Evolutionary conservation across 2,329 filamentous ascomycete species (phyloP).

Genomic region (Hymenoscyphus fraxineus): DNA sequence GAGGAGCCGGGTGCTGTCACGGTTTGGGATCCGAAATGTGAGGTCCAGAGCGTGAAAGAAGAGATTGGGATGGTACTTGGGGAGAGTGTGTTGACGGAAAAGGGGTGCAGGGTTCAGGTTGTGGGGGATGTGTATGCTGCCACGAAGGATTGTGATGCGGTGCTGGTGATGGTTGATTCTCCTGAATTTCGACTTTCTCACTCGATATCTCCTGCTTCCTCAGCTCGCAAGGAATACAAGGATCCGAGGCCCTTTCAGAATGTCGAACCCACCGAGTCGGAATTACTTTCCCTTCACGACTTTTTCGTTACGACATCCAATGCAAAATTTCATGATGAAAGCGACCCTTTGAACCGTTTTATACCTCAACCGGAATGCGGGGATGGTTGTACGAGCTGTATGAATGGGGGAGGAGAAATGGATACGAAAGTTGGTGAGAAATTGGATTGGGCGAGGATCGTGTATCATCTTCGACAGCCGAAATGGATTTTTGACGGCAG

Average conservation of each 20-base stretch:
- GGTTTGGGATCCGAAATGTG: slow-evolving; percentile 61
- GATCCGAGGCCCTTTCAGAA: slow-evolving; percentile 28
- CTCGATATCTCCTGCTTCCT: neutral
- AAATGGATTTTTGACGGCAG: slow-evolving; percentile 49
- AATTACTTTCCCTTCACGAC: slow-evolving; percentile 22
- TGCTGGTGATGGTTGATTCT: slow-evolving; percentile 51
- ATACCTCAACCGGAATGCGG: slow-evolving; percentile 28
- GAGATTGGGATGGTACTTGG: slow-evolving; percentile 37
- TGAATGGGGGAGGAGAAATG: slow-evolving; percentile 26
- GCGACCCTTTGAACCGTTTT: slow-evolving; percentile 28
- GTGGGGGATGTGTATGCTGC: slow-evolving; percentile 42
- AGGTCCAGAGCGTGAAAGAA: slow-evolving; percentile 37
- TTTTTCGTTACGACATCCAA: slow-evolving; percentile 12
- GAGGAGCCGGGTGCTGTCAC: slow-evolving; percentile 62
- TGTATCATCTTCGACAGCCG: slow-evolving; percentile 43
- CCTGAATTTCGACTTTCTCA: slow-evolving; percentile 45
- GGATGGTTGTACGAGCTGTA: slow-evolving; percentile 34
- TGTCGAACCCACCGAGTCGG: slow-evolving; percentile 23
- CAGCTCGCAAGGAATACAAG: neutral
- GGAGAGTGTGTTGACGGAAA: slow-evolving; percentile 31
- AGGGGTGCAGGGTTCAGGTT: slow-evolving; percentile 38
- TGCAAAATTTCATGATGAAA: neutral
- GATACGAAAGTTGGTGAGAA: slow-evolving; percentile 30
- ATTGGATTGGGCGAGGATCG: slow-evolving; percentile 45
- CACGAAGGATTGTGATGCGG: slow-evolving; percentile 43